Conservation (phyloP, 331 rosid species). For the Ulmus americana region DNA sequence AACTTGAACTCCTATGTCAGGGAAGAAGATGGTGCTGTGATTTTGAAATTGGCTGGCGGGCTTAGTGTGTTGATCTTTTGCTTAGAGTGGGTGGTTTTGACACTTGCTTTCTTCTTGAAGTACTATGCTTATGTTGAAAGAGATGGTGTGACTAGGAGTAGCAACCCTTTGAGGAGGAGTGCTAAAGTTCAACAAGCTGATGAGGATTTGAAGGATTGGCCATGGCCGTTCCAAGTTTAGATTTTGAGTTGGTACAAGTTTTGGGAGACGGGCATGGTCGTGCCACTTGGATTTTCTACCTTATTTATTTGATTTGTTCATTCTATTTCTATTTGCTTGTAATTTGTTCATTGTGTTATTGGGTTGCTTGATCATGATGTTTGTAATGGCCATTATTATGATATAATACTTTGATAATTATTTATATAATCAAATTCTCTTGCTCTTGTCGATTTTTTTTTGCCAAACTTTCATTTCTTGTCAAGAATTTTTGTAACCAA, state of each 20-base stretch:
- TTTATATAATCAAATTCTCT: too few relatives aligned
- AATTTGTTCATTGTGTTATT: neutral
- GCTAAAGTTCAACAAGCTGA: conserved; percentile 65
- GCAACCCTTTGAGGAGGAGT: conserved; percentile 40
- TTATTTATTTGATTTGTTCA: neutral
- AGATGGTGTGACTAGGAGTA: conserved; percentile 18
- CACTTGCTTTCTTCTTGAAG: conserved; percentile 71
- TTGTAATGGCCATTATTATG: neutral
- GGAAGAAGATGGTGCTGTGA: conserved; percentile 67
- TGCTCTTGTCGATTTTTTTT: too few relatives aligned
- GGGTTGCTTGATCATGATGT: neutral
- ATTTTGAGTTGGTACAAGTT: neutral
- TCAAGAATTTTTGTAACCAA: too few relatives aligned
- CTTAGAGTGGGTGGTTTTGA: conserved; percentile 81
- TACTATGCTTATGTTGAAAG: conserved; percentile 59
- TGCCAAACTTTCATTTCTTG: too few relatives aligned
- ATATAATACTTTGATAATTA: neutral
- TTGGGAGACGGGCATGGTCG: neutral
- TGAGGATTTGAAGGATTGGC: conserved; percentile 82
- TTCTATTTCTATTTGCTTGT: neutral
- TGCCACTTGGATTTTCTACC: neutral
- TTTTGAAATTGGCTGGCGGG: conserved; percentile 71
- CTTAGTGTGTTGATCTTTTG: conserved; percentile 62
- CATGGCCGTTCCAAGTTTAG: conserved; percentile 82
- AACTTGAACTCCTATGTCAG: conserved; percentile 66